A percentile compares a stretch with the other conserved stretches of the same genome.
Evolutionary conservation across 495 filamentous ascomycete genomes (phyloP).

Genomic region (Cenococcum geophilum): DNA sequence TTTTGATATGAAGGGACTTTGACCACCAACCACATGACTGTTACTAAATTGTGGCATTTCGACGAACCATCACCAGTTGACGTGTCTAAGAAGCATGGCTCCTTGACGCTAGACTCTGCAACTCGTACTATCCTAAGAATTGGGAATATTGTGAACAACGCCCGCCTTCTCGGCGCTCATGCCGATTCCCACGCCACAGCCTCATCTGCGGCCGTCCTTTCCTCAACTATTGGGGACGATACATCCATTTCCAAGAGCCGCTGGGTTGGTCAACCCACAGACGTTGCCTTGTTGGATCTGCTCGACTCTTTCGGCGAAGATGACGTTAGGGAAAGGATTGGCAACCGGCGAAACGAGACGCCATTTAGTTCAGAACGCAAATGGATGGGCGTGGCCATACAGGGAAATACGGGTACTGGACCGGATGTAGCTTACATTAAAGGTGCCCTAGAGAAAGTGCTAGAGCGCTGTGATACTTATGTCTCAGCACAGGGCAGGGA

Average conservation of each 20-base stretch:
- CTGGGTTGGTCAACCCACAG: slow-evolving; percentile 95
- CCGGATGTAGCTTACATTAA: slow-evolving; percentile 85
- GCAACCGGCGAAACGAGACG: slow-evolving; percentile 69
- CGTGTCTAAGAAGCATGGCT: slow-evolving; percentile 62
- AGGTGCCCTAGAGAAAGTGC: slow-evolving; percentile 81
- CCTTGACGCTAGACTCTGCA: slow-evolving; percentile 59
- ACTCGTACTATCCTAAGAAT: slow-evolving; percentile 75
- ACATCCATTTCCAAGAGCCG: slow-evolving; percentile 63
- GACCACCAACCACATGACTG: slow-evolving; percentile 97
- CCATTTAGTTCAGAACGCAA: slow-evolving; percentile 96
- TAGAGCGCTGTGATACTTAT: slow-evolving; percentile 85
- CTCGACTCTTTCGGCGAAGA: slow-evolving; percentile 84
- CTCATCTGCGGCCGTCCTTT: slow-evolving; percentile 67
- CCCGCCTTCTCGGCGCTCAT: slow-evolving; percentile 60
- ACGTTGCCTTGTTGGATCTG: slow-evolving; percentile 90
- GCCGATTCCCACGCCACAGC: slow-evolving; percentile 56
- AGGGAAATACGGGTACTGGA: slow-evolving; percentile 36
- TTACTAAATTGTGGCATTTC: slow-evolving; percentile 93
- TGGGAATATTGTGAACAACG: slow-evolving; percentile 96
- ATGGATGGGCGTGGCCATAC: slow-evolving; percentile 95
- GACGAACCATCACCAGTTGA: slow-evolving; percentile 64
- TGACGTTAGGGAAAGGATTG: slow-evolving; percentile 79
- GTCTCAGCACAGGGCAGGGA: slow-evolving; percentile 81
- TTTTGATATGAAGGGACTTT: slow-evolving; percentile 58
- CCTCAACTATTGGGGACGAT: slow-evolving; percentile 62